Evolutionary conservation across 163 green algal species (phyloP).

Genomic region (Chloromonas sp.): DNA sequence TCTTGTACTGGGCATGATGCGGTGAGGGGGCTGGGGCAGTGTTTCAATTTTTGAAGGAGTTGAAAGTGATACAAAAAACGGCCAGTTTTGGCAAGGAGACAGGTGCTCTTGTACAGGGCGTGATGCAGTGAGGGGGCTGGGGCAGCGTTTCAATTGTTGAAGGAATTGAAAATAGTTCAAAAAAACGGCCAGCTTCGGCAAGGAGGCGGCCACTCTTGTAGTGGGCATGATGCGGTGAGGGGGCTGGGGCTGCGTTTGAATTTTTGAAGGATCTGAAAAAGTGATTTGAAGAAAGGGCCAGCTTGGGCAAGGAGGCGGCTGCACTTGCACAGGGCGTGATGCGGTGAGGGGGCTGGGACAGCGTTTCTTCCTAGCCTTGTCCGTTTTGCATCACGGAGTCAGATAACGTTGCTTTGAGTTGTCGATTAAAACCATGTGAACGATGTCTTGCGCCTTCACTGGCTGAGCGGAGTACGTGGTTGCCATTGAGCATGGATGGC

Average conservation of each 20-base stretch:
- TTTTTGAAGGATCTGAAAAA: no score
- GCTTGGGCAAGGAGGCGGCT: conserved; percentile 23
- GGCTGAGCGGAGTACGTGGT: no score
- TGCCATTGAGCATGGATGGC: no score
- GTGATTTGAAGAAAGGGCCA: background rate
- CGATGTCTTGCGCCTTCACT: no score
- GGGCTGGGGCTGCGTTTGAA: no score
- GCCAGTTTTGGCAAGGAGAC: conserved; percentile 23
- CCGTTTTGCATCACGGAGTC: no score
- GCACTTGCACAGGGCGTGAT: conserved; percentile 13
- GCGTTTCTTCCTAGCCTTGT: no score
- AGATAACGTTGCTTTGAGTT: no score
- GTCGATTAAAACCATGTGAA: no score
- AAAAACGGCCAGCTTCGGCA: conserved; percentile 17
- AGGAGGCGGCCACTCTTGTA: conserved; percentile 19
- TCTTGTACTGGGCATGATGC: conserved; percentile 14
- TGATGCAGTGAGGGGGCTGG: background rate
- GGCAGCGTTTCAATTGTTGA: no score
- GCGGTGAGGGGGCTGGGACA: background rate
- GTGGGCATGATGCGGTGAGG: conserved; percentile 12
- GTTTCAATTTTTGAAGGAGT: no score
- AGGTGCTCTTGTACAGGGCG: conserved; percentile 15
- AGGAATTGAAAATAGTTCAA: no score
- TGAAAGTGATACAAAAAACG: background rate
- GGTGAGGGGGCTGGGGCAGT: background rate